Conservation (phyloP, 2,329 filamentous ascomycete genomes). For the Neopestalotiopsis sp. region DNA sequence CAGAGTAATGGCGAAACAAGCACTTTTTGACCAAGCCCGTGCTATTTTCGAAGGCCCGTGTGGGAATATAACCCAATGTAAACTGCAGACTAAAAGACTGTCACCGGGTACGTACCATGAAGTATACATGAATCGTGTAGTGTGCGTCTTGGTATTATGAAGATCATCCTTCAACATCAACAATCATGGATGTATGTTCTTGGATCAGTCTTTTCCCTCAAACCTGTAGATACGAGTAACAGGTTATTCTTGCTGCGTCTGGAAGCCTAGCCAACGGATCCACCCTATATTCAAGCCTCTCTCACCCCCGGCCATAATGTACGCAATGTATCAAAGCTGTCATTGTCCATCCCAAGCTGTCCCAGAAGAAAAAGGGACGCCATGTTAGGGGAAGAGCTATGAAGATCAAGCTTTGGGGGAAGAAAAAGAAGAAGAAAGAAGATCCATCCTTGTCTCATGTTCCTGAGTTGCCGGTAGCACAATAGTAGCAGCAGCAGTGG, state of each 20-base stretch:
- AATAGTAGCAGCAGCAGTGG: background rate
- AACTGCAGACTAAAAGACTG: too few relatives aligned
- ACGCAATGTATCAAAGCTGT: background rate
- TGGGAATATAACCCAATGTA: background rate
- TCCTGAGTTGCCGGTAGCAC: slow-evolving; percentile 5
- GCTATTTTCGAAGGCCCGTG: background rate
- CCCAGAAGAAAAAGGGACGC: background rate
- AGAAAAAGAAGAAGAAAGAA: background rate
- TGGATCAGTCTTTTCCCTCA: background rate
- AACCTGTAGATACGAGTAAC: background rate
- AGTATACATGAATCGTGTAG: too few relatives aligned
- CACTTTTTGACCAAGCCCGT: background rate
- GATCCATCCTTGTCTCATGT: slow-evolving; percentile 7
- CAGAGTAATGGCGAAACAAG: background rate
- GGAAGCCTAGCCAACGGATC: background rate
- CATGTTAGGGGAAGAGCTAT: background rate
- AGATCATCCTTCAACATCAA: background rate
- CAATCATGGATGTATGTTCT: background rate
- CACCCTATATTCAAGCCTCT: background rate
- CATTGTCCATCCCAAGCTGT: background rate
- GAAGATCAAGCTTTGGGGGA: background rate
- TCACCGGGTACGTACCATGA: too few relatives aligned
- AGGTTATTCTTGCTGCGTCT: background rate
- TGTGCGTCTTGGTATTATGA: too few relatives aligned
- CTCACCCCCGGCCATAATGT: background rate